Conservation (phyloP, 2,329 filamentous ascomycete genomes). For the Macrophomina pseudophaseolina region DNA sequence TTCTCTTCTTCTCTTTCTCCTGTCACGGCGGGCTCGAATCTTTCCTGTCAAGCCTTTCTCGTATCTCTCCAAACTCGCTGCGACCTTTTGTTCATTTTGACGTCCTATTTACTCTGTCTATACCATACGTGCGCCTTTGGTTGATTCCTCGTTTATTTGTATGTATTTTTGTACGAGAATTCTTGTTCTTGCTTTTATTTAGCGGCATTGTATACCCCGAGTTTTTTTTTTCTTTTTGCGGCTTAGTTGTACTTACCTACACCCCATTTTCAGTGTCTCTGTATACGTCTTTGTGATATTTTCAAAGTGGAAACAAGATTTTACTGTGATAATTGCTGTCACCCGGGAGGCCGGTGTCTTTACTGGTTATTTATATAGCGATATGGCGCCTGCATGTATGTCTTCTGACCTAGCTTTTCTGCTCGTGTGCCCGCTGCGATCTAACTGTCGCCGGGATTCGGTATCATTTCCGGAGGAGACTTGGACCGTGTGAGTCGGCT, state of each 20-base stretch:
- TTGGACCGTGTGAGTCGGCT: not conserved
- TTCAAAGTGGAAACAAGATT: not conserved
- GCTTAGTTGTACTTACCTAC: not conserved
- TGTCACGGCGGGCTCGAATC: not conserved
- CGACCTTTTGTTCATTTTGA: not conserved
- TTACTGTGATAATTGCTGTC: not conserved
- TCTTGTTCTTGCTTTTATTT: not conserved
- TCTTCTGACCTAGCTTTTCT: not conserved
- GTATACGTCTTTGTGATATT: not conserved
- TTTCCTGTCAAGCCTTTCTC: not conserved
- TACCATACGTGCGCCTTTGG: not conserved
- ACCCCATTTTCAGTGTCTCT: not conserved
- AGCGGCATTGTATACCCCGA: constrained; percentile 28
- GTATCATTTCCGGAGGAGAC: not conserved
- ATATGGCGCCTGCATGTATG: not conserved
- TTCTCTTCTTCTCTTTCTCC: not conserved
- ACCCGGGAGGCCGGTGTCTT: not conserved
- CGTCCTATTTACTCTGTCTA: constrained; percentile 16
- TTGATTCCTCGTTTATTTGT: not conserved
- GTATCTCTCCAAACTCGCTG: not conserved
- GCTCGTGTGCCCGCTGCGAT: not conserved
- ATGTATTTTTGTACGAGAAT: no score
- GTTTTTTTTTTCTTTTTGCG: not conserved
- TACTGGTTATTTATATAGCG: not conserved
- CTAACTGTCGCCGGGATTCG: not conserved